Evolutionary conservation across 2,329 filamentous ascomycete genomes (phyloP), one percentile per base, ranked within the genome.

Genomic region (Colletotrichum sp.): DNA sequence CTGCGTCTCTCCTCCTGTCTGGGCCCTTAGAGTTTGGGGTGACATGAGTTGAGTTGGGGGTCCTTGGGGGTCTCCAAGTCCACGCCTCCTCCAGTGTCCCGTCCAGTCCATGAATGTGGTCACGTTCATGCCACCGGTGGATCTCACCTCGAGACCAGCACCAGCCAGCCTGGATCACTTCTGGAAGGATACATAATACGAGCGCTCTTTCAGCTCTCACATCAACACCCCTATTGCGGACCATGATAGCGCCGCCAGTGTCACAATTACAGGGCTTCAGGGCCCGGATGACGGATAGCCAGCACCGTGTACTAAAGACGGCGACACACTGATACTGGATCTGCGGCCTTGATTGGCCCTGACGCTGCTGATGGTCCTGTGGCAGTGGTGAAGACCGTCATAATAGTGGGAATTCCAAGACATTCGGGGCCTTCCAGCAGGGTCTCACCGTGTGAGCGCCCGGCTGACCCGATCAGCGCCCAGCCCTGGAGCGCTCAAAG

Each of bases 1-100:
- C 57, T 59, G n/a, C 55, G 9, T 49, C n/a, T 8, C 21, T 24
- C 71, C 30, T 49, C 60, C 49, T 62, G 52, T 75, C 30, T 67
- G 36, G 68, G 55, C 39, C 39, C 72, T 67, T 72, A 67, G 73
- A 76, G 69, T 73, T 76, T 73, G 55, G 64, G 44, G 63, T 59
- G 73, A 65, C 73, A 73, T 73, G 59, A 68, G 32, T 62, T 75
- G 65, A 49, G 34, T 74, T 71, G 71, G 71, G 71, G 71, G 71
- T 73, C 66, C 32, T 36, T 52, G 30, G 21, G 24, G 52, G 24
- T 32, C 28, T 18, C 59, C 28, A 62, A 62, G 16, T 10, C 57
- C 39, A 49, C 39, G 39, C 18, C 39, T 49, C 39, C 39, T 49
- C 34, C 32, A 34, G 12, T 34, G 32, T 34, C 36, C 18, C 36